These are phyloP conservation scores for Penicillium sp. DNA, from an alignment of 2,329 filamentous ascomycete genomes.

Conservation along the genomic window DNA sequence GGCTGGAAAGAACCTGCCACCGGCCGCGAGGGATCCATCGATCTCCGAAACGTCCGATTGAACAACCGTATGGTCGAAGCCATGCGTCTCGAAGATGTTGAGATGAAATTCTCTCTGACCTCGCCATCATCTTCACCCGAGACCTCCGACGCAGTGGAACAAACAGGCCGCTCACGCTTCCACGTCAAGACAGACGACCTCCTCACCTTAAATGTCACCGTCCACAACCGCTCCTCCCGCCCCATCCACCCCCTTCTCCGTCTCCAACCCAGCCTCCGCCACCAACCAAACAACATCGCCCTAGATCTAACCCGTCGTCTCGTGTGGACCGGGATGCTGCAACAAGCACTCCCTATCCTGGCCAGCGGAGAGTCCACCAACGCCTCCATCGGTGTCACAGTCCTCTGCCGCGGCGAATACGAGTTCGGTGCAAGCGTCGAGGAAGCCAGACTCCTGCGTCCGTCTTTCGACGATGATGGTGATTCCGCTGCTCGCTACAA, in stretches of 20 bases:
- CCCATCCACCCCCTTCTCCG: conserved; percentile 72
- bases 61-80: conserved; percentile 78
- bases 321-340: conserved; percentile 80
- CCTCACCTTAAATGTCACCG: conserved; percentile 65
- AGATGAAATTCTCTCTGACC: conserved; percentile 54
- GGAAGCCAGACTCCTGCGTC: conserved; percentile 62
- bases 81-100: conserved; percentile 76
- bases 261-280: conserved; percentile 72
- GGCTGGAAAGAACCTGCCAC: conserved; percentile 67
- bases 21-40: conserved; percentile 65
- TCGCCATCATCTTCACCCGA: conserved; percentile 35
- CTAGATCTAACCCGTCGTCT: conserved; percentile 81
- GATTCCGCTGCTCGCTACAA: conserved; percentile 17
- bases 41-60: conserved; percentile 73
- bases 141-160: conserved; percentile 31
- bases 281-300: conserved; percentile 69
- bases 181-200: conserved; percentile 60
- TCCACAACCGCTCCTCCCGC: conserved; percentile 70
- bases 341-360: conserved; percentile 68
- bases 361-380: conserved; percentile 59
- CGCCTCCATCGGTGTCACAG: conserved; percentile 68
- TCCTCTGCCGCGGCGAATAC: conserved; percentile 77
- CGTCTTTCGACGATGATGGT: conserved; percentile 16
- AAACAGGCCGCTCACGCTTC: conserved; percentile 50
- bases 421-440: conserved; percentile 79